phyloP scores from a whole-genome alignment of 1,139 yeast species.

The Taphrina betulina region DNA sequence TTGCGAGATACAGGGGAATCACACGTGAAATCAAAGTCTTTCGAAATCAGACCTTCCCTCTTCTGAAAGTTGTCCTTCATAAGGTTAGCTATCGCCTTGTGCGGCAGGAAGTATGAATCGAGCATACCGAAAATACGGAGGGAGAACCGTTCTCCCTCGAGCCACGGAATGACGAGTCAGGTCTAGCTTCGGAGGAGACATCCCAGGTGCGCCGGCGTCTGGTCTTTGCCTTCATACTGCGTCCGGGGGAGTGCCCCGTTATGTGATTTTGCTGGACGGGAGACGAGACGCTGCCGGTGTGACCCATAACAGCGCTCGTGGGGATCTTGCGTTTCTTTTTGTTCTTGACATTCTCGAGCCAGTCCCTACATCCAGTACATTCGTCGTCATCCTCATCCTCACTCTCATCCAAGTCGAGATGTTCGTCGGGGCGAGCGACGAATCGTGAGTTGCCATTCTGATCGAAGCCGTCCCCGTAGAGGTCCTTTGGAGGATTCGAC shows the following conservation, averaged over 20 bases:
- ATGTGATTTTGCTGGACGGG: constrained; percentile 9
- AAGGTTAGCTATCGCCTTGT: neutral
- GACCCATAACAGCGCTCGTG: constrained; percentile 26
- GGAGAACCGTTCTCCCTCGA: neutral
- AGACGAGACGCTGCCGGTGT: constrained; percentile 3
- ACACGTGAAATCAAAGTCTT: constrained; percentile 26
- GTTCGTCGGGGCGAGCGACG: neutral
- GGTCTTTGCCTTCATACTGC: constrained; percentile 4
- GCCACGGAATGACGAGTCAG: constrained; percentile 2
- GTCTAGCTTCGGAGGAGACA: constrained; percentile 9
- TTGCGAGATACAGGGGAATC: constrained; percentile 30
- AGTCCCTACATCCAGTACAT: constrained; percentile 28
- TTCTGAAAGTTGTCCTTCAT: neutral
- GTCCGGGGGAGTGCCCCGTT: constrained; percentile 1
- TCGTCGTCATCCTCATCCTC: constrained; percentile 30
- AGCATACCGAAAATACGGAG: neutral
- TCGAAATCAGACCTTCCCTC: constrained; percentile 7
- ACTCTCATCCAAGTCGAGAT: constrained; percentile 9
- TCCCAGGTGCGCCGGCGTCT: constrained; percentile 27
- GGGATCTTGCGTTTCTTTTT: constrained; percentile 38
- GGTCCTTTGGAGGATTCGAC: neutral
- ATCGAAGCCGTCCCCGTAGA: neutral
- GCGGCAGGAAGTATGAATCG: neutral
- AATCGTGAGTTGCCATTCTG: neutral
- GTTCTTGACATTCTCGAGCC: constrained; percentile 33